A percentile compares a stretch with the other conserved stretches of the same genome.
These are phyloP conservation scores for Amaranthus palmeri DNA, from an alignment of 148 eudicot genomes.

Conservation along the genomic window DNA sequence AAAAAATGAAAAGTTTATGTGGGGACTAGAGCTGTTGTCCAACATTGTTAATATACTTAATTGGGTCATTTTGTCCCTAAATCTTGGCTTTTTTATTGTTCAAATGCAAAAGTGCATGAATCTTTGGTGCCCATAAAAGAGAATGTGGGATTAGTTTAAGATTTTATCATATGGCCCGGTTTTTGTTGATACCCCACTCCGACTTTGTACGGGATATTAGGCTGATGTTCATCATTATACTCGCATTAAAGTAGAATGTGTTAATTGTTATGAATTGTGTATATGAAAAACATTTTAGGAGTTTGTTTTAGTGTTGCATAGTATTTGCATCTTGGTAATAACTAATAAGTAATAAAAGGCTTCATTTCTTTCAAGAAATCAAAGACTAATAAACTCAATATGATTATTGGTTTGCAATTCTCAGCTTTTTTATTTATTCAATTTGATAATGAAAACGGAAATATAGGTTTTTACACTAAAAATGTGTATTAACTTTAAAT, in stretches of 20 bases:
- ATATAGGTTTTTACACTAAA: too few relatives aligned
- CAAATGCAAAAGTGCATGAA: conserved; percentile 30
- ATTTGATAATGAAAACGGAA: too few relatives aligned
- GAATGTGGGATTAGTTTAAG: not conserved
- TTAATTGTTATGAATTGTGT: conserved; percentile 6
- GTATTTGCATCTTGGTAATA: not conserved
- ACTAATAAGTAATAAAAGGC: too few relatives aligned
- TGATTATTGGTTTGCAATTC: too few relatives aligned
- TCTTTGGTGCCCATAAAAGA: conserved; percentile 24
- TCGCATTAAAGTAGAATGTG: conserved; percentile 7
- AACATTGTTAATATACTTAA: conserved; percentile 8
- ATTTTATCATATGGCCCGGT: conserved; percentile 11
- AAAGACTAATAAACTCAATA: too few relatives aligned
- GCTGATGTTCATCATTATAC: not conserved
- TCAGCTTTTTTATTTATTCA: too few relatives aligned
- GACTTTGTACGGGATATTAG: not conserved
- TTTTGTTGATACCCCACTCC: conserved; percentile 11
- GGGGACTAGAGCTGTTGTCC: conserved; percentile 18
- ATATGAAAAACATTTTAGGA: conserved; percentile 14
- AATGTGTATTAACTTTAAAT: too few relatives aligned
- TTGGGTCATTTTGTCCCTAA: conserved; percentile 28
- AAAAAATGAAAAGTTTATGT: conserved; percentile 22
- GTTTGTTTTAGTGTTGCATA: conserved; percentile 7
- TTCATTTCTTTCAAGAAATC: too few relatives aligned
- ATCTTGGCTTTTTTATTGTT: conserved; percentile 24